Base-by-base conservation (phyloP, 371 early-diverging fungal genomes). In the Umbelopsis sp. region DNA sequence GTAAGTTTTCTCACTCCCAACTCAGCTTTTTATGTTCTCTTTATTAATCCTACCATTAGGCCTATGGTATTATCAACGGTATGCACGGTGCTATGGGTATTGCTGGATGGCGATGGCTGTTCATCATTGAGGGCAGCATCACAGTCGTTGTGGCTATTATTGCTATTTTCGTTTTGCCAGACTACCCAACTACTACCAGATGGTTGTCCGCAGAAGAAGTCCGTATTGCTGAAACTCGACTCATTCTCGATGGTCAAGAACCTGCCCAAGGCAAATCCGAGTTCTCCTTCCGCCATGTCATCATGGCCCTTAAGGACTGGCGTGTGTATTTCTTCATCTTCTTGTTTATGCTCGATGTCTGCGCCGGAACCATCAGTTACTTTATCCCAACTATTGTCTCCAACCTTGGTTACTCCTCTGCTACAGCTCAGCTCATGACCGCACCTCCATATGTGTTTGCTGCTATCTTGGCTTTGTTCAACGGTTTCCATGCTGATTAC, bases 91-190 rank as follows among this genome's bases (percentile, higher is more conserved):
- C 77, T 9, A 72, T 81, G 18, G 79, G 84, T 14, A 78, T 84
- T 65, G 73, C 74, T 67, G 83, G 83, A 4, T 89, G 89, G 89
- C 83, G 85, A 64, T 89, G 88, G 83, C 70, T 89, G 37, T 87
- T 87, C 67, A 72, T 88, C 4, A 77, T 87, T 53, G 86, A 89
- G 69, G 87, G 87, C 18, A 50, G 82, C 16, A 75, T 84, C 11
- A 85, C 85, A 7, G 76, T 86, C 10, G 62, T 80, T 11, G 67
- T 86, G 52, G 79, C 83, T 9, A 7, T 76, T n/a, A 63, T 74
- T 11, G 83, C 81, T 9, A 80, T 72, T 69, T 79, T 77, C 52
- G 37, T 82, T 14, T 71, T 93, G 16, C 90, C 93, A 20, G 80
- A 88, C 71, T 86, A 76, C 45, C 91, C 91, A 66, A 51, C 84